Percentiles rank a stretch among this genome's conserved stretches.
Conservation (phyloP, 164 flowering plant genomes). For the Platanus orientalis region DNA sequence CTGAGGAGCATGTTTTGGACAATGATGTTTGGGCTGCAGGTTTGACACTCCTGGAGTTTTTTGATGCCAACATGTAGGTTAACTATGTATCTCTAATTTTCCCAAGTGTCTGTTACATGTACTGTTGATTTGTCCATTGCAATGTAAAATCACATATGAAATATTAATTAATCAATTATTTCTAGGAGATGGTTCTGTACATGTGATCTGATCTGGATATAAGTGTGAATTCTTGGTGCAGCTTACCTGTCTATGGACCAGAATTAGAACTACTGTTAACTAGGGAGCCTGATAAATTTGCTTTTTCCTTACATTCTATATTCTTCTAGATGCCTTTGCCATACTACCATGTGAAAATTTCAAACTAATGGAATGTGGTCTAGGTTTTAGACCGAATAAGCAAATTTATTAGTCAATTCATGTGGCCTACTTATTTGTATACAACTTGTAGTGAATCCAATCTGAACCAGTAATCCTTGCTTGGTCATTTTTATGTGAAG, state of each 20-base stretch:
- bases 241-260: neutral
- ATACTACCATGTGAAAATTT: neutral
- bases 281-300: too few relatives aligned
- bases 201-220: too few relatives aligned
- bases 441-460: too few relatives aligned
- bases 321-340: too few relatives aligned
- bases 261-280: neutral
- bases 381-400: neutral
- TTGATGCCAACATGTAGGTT: slow-evolving; percentile 47
- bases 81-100: neutral
- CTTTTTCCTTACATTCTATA: neutral
- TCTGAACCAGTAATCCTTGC: too few relatives aligned
- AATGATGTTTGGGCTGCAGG: slow-evolving; percentile 97
- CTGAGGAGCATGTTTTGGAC: slow-evolving; percentile 77
- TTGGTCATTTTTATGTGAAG: too few relatives aligned
- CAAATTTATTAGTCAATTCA: neutral
- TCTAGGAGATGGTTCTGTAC: neutral
- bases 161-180: neutral
- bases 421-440: too few relatives aligned
- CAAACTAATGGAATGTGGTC: neutral
- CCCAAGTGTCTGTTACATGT: neutral
- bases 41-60: slow-evolving; percentile 63
- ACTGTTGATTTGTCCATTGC: neutral
- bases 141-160: neutral
- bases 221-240: too few relatives aligned